A percentile compares a stretch with the other conserved stretches of the same genome.
phyloP scores from a whole-genome alignment of 441 rosid species.

The Aquilaria agallochum region DNA sequence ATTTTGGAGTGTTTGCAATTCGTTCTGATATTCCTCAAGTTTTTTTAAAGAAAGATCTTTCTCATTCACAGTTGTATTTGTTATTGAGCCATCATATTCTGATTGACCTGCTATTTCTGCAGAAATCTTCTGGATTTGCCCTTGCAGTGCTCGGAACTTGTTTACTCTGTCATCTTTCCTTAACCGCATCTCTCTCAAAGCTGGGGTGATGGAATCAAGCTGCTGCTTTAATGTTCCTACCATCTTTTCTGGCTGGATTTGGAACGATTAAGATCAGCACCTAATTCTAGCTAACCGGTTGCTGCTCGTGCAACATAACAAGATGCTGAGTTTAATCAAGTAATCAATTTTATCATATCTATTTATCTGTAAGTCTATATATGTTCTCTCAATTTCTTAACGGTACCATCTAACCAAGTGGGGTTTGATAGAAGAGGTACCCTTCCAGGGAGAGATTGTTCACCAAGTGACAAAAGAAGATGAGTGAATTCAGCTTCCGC shows the following conservation, averaged over 20 bases:
- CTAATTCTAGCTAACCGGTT: too few relatives aligned
- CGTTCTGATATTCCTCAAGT: constrained; percentile 83
- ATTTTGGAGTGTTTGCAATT: constrained; percentile 74
- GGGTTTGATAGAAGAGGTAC: constrained; percentile 25
- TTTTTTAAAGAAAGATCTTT: constrained; percentile 89
- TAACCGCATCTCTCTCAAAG: constrained; percentile 77
- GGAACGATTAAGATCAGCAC: too few relatives aligned
- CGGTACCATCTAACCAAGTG: too few relatives aligned
- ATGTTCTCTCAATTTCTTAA: too few relatives aligned
- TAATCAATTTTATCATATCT: too few relatives aligned
- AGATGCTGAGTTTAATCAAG: too few relatives aligned
- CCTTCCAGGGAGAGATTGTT: constrained; percentile 94
- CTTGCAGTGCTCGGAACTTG: constrained; percentile 72
- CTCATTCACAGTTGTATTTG: constrained; percentile 61
- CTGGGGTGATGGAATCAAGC: constrained; percentile 92
- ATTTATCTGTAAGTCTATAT: too few relatives aligned
- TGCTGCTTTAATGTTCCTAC: constrained; percentile 84
- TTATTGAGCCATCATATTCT: constrained; percentile 57
- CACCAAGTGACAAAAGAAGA: constrained; percentile 93
- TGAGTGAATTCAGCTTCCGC: constrained; percentile 98
- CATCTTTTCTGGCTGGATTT: constrained; percentile 77
- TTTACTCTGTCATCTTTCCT: constrained; percentile 87
- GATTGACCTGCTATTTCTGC: constrained; percentile 89
- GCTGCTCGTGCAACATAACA: too few relatives aligned
- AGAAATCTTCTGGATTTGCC: constrained; percentile 79